phyloP scores from a whole-genome alignment of 2,329 filamentous ascomycete genomes.

The Aspergillus japonicus region DNA sequence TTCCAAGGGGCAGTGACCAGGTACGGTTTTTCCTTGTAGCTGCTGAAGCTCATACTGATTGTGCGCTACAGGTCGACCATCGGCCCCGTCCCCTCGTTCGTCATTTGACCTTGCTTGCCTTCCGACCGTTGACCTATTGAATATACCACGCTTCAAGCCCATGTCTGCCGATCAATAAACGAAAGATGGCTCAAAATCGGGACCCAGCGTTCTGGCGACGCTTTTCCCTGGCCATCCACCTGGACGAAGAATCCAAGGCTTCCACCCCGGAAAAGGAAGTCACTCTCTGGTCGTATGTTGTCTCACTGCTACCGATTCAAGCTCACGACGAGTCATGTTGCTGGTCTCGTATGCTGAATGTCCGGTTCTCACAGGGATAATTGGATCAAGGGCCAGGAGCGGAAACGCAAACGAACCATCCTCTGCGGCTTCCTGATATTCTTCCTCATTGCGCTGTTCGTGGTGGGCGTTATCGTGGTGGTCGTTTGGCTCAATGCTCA shows the following conservation, averaged over 20 bases:
- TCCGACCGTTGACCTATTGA: not conserved
- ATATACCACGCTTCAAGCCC: not conserved
- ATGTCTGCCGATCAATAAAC: not conserved
- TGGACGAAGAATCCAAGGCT: constrained; percentile 49
- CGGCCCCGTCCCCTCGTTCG: not conserved
- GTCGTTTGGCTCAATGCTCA: constrained; percentile 45
- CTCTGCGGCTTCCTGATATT: constrained; percentile 43
- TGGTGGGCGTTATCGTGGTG: constrained; percentile 47
- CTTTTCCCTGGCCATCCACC: constrained; percentile 58
- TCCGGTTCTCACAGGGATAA: constrained; percentile 41
- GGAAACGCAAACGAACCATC: constrained; percentile 50
- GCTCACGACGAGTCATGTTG: constrained; percentile 1
- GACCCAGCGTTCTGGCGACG: constrained; percentile 62
- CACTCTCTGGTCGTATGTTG: constrained; percentile 22
- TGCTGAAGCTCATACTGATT: not conserved
- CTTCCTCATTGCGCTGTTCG: constrained; percentile 33
- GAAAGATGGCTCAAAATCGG: constrained; percentile 50
- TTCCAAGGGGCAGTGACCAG: not conserved
- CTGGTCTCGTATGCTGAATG: not conserved
- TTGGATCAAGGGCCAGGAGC: constrained; percentile 54
- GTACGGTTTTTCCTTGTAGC: not conserved
- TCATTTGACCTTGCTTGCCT: not conserved
- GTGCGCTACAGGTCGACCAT: too few species aligned
- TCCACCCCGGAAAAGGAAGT: constrained; percentile 18
- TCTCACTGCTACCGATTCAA: constrained; percentile 2